Evolutionary conservation across 805 yeast genomes (phyloP).

Genomic region (Schwanniomyces vanrijiae): DNA sequence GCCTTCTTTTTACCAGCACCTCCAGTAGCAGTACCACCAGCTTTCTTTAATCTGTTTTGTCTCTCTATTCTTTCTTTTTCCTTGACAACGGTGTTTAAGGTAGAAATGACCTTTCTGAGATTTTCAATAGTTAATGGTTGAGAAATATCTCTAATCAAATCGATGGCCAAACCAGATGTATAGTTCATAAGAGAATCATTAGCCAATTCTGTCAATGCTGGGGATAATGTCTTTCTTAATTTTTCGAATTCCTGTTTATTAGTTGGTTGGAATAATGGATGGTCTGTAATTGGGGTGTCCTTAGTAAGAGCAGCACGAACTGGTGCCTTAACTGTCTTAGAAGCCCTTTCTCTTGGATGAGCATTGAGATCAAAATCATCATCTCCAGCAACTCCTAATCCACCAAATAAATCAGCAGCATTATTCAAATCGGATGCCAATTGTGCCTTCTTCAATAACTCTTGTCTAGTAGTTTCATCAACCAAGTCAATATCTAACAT

Average conservation of each 20-base stretch:
- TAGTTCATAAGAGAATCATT: constrained; percentile 66
- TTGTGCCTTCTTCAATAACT: constrained; percentile 77
- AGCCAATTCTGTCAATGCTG: constrained; percentile 33
- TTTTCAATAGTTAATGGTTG: constrained; percentile 81
- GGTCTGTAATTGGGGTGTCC: constrained; percentile 67
- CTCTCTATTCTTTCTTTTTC: constrained; percentile 91
- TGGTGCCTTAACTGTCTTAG: constrained; percentile 44
- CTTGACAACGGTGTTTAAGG: constrained; percentile 75
- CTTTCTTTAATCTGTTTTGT: constrained; percentile 74
- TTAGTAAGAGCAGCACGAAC: constrained; percentile 39
- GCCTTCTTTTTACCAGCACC: constrained; percentile 97
- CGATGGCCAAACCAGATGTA: constrained; percentile 74
- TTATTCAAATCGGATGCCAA: constrained; percentile 82
- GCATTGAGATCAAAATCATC: constrained; percentile 39
- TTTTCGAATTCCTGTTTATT: constrained; percentile 68
- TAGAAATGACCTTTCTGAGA: constrained; percentile 80
- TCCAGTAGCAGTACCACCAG: constrained; percentile 85
- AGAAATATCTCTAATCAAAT: constrained; percentile 80
- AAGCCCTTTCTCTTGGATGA: constrained; percentile 53
- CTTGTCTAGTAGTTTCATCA: constrained; percentile 73
- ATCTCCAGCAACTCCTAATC: constrained; percentile 51
- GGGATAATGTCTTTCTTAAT: constrained; percentile 38
- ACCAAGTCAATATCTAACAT: constrained; percentile 62
- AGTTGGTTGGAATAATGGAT: constrained; percentile 83
- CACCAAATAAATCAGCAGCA: constrained; percentile 90